phyloP scores from a whole-genome alignment of 768 basidiomycete genomes.

The Asterophora parasitica region DNA sequence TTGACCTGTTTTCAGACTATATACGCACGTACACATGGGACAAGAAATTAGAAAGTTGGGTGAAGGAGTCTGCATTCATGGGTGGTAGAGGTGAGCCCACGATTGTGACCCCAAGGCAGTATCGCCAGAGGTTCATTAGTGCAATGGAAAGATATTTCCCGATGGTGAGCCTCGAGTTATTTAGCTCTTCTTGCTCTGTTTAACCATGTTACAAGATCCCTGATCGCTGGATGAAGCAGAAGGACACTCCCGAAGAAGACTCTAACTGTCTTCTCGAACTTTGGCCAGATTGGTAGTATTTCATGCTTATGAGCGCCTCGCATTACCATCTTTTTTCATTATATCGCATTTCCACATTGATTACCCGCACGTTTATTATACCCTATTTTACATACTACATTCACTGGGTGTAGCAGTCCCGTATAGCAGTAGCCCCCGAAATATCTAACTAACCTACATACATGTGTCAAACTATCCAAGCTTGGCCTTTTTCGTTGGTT shows the following conservation, averaged over 20 bases:
- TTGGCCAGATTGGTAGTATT: slow-evolving; percentile 59
- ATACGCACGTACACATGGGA: slow-evolving; percentile 98
- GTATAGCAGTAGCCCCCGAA: slow-evolving; percentile 4
- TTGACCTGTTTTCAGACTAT: slow-evolving; percentile 54
- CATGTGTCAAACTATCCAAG: slow-evolving; percentile 37
- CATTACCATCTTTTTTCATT: neutral
- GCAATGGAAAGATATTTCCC: slow-evolving; percentile 92
- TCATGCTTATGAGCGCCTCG: neutral
- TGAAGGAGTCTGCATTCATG: slow-evolving; percentile 90
- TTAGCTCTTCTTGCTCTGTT: neutral
- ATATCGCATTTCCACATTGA: slow-evolving; percentile 2
- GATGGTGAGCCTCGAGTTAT: slow-evolving; percentile 44
- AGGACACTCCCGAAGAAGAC: slow-evolving; percentile 75
- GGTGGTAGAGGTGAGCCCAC: slow-evolving; percentile 92
- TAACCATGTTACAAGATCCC: slow-evolving; percentile 50
- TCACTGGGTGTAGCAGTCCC: slow-evolving; percentile 15
- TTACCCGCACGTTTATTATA: slow-evolving; percentile 20
- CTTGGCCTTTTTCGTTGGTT: slow-evolving; percentile 66
- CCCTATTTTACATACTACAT: slow-evolving; percentile 25
- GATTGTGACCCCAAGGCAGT: slow-evolving; percentile 94
- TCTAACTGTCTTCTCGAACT: slow-evolving; percentile 48
- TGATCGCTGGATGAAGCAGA: slow-evolving; percentile 89
- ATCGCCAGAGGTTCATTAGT: slow-evolving; percentile 79
- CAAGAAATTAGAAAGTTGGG: slow-evolving; percentile 97
- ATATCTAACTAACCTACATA: slow-evolving; percentile 16